Percentiles rank a stretch among this genome's conserved stretches.
Evolutionary conservation across 768 basidiomycete genomes (phyloP).

Genomic region (Leucosporidium creatinivorum): DNA sequence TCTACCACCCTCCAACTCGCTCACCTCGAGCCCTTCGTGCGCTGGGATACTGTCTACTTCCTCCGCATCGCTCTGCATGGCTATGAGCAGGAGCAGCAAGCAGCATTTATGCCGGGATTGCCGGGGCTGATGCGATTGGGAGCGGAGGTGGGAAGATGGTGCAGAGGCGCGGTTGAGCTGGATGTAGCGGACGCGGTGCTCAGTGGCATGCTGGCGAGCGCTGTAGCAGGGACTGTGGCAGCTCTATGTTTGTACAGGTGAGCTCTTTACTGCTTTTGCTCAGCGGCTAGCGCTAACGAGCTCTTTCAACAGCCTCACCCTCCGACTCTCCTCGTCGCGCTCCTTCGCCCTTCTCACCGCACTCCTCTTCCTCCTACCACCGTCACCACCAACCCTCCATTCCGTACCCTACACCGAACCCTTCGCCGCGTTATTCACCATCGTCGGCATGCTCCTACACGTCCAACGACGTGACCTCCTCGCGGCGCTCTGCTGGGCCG

Average conservation of each 20-base stretch:
- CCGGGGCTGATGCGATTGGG: conserved; percentile 51
- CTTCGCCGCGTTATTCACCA: conserved; percentile 74
- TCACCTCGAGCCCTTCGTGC: conserved; percentile 42
- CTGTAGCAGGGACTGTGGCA: conserved; percentile 34
- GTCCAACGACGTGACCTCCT: neutral
- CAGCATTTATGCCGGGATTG: conserved; percentile 76
- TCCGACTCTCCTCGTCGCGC: conserved; percentile 43
- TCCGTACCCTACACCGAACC: conserved; percentile 75
- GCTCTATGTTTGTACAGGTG: conserved; percentile 40
- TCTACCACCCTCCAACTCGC: neutral
- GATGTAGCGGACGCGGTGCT: conserved; percentile 3
- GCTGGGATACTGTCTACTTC: conserved; percentile 90
- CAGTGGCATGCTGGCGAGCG: conserved; percentile 28
- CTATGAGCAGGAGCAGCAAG: conserved; percentile 66
- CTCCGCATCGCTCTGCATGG: conserved; percentile 55
- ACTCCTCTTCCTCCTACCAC: conserved; percentile 66
- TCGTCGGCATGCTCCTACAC: conserved; percentile 51
- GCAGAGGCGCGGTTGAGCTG: neutral
- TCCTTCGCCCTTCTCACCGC: conserved; percentile 57
- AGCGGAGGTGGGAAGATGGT: conserved; percentile 24
- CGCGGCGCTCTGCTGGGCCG: conserved; percentile 57
- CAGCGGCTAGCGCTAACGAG: neutral
- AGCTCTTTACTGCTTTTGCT: conserved; percentile 41
- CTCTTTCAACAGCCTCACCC: conserved; percentile 49
- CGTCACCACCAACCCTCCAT: conserved; percentile 66